phyloP scores from a whole-genome alignment of 768 basidiomycete genomes.

The Pulveroboletus ravenelii region DNA sequence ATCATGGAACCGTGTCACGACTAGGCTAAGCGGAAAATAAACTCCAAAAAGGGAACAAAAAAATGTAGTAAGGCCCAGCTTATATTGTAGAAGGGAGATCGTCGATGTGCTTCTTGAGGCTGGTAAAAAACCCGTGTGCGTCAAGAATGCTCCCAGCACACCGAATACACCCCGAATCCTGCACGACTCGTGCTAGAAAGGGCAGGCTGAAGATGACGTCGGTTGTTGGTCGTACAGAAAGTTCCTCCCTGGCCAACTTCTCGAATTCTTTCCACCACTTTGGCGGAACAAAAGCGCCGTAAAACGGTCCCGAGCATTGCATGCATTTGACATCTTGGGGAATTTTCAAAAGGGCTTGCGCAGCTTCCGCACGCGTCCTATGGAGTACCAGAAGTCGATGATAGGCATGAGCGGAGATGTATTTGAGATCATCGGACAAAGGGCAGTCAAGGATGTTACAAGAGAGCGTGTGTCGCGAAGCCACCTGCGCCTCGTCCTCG shows the following conservation, averaged over 20 bases:
- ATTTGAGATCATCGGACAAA: conserved; percentile 56
- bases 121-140: conserved; percentile 50
- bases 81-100: conserved; percentile 42
- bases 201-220: conserved; percentile 56
- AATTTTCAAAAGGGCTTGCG: conserved; percentile 42
- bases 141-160: conserved; percentile 65
- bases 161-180: conserved; percentile 50
- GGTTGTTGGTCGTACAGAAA: conserved; percentile 51
- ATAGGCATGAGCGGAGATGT: conserved; percentile 66
- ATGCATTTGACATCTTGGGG: conserved; percentile 56
- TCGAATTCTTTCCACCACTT: conserved; percentile 69
- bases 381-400: conserved; percentile 61
- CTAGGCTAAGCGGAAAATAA: neutral
- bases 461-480: conserved; percentile 54
- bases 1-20: neutral
- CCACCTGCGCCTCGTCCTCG: conserved; percentile 56
- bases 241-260: conserved; percentile 52
- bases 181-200: conserved; percentile 52
- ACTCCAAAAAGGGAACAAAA: neutral
- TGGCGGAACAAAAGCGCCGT: conserved; percentile 46
- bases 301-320: conserved; percentile 55
- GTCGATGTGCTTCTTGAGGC: conserved; percentile 56
- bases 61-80: neutral
- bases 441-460: conserved; percentile 53
- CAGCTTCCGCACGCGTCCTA: conserved; percentile 45